A percentile compares a stretch with the other conserved stretches of the same genome.
Evolutionary conservation across 257 asterid species (phyloP).

Genomic region (Henckelia pumila): DNA sequence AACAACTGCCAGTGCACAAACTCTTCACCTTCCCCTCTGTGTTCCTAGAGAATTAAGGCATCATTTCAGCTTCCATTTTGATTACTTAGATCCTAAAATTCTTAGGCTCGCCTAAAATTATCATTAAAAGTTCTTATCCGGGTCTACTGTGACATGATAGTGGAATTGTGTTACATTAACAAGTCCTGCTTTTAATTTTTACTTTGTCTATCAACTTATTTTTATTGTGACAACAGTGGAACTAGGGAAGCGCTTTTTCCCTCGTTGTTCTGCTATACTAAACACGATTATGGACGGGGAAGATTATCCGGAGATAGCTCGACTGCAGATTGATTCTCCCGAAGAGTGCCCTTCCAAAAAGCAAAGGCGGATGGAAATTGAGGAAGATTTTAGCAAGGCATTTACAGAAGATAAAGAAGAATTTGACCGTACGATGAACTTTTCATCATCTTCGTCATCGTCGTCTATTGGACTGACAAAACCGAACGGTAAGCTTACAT

Average conservation of each 20-base stretch:
- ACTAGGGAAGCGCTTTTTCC: constrained; percentile 95
- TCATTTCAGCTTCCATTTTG: not conserved
- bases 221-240: constrained; percentile 53
- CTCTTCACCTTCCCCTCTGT: not conserved
- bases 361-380: constrained; percentile 66
- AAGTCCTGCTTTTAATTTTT: not conserved
- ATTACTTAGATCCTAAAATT: not conserved
- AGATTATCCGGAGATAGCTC: constrained; percentile 70
- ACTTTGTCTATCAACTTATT: not conserved
- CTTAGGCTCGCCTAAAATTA: not conserved
- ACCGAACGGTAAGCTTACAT: constrained; percentile 41
- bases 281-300: constrained; percentile 87
- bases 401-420: constrained; percentile 84
- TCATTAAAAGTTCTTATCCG: not conserved
- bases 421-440: constrained; percentile 43
- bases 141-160: not conserved
- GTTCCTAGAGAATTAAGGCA: not conserved
- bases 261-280: constrained; percentile 81
- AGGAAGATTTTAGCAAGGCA: constrained; percentile 72
- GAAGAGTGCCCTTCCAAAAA: constrained; percentile 69
- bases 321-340: constrained; percentile 41
- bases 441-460: constrained; percentile 58
- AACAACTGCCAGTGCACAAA: not conserved
- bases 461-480: constrained; percentile 47
- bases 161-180: not conserved